Percentiles rank a stretch among this genome's conserved stretches.
Conservation (phyloP, 2,329 filamentous ascomycete genomes). For the Ophiostoma fasciatum region DNA sequence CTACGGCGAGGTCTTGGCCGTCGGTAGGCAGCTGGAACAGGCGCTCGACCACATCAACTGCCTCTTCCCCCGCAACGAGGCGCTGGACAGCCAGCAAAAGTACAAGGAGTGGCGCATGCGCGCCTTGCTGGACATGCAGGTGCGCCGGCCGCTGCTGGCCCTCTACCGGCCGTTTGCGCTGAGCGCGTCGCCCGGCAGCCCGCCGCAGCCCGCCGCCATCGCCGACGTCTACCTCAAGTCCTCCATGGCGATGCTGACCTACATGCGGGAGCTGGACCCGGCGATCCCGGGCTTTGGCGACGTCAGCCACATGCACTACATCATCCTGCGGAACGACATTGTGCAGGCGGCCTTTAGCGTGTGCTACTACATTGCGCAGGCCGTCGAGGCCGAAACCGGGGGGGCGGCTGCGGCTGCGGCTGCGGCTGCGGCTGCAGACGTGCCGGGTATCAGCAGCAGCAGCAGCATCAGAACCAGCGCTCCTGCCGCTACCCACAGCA, state of each 20-base stretch:
- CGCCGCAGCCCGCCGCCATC: conserved; percentile 28
- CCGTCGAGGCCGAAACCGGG: conserved; percentile 15
- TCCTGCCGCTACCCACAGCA: no score
- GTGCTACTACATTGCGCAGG: conserved; percentile 36
- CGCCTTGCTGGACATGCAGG: conserved; percentile 38
- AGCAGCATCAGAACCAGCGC: not conserved
- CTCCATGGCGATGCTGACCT: conserved; percentile 39
- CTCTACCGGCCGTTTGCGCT: conserved; percentile 41
- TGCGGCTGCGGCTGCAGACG: no score
- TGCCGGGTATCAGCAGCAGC: not conserved
- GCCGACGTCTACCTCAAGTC: conserved; percentile 37
- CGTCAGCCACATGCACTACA: conserved; percentile 36
- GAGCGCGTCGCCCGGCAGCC: conserved; percentile 30
- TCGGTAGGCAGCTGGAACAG: conserved; percentile 37
- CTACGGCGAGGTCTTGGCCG: conserved; percentile 36
- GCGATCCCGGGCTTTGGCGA: conserved; percentile 29
- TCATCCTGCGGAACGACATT: conserved; percentile 38
- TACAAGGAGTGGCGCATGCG: conserved; percentile 37
- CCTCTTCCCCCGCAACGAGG: conserved; percentile 31
- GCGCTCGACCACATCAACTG: conserved; percentile 40
- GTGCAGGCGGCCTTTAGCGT: conserved; percentile 39
- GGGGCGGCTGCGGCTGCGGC: not conserved
- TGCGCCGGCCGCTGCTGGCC: conserved; percentile 34
- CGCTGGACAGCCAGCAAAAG: conserved; percentile 26
- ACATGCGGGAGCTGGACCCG: conserved; percentile 38